Percentiles rank a stretch among this genome's conserved stretches.
Evolutionary conservation across 2,329 filamentous ascomycete species (phyloP).

Genomic region (Aspergillus flavus): DNA sequence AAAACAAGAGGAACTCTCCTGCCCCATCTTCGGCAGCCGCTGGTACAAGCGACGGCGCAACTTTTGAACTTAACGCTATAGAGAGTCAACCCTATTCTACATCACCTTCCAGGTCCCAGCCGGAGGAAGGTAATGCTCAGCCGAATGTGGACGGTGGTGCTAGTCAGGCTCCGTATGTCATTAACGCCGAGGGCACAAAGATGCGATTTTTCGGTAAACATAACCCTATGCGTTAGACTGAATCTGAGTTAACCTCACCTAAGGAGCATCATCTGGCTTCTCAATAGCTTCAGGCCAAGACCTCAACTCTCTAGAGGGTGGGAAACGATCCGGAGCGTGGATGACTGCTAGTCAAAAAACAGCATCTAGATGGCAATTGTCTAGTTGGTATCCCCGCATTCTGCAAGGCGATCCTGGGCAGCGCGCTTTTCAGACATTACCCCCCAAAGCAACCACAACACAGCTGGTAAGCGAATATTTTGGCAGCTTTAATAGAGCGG

Average conservation of each 20-base stretch:
- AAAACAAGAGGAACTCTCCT: not conserved
- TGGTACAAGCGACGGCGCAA: not conserved
- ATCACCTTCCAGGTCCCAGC: not conserved
- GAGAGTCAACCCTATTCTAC: not conserved
- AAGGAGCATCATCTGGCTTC: conserved; percentile 24
- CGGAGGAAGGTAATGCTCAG: not conserved
- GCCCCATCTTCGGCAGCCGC: not conserved
- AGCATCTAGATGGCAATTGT: conserved; percentile 15
- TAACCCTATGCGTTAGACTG: not conserved
- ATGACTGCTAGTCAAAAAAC: conserved; percentile 7
- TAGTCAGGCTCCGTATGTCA: conserved; percentile 16
- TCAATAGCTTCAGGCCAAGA: not conserved
- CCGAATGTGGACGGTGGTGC: conserved; percentile 1
- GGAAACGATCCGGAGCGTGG: conserved; percentile 2
- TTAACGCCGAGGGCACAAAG: conserved; percentile 17
- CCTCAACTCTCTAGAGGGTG: conserved; percentile 5
- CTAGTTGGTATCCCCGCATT: conserved; percentile 18
- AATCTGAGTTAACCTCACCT: not conserved
- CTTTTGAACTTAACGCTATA: not conserved
- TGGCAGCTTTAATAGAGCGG: conserved; percentile 14
- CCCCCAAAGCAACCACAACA: conserved; percentile 11
- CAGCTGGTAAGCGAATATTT: conserved; percentile 17
- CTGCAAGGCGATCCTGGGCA: conserved; percentile 18
- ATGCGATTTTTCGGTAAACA: conserved; percentile 25
- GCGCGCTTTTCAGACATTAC: conserved; percentile 16